phyloP scores from a whole-genome alignment of 495 filamentous ascomycete species.

The Aspergillus asperescens region DNA sequence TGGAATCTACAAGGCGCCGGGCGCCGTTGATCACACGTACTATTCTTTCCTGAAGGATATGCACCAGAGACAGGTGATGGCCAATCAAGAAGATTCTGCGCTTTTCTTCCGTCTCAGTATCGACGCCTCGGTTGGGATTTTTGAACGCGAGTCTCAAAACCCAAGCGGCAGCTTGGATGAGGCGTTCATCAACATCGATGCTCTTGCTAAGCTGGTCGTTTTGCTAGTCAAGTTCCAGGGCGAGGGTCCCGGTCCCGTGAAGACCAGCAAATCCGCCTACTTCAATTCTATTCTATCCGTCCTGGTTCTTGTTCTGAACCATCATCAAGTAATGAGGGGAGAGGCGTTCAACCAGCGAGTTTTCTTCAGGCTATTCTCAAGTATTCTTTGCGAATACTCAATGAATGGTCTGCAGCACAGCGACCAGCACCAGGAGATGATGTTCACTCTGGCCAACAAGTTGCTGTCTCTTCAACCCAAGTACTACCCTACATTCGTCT shows the following conservation, averaged over 20 bases:
- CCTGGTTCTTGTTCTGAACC: slow-evolving; percentile 72
- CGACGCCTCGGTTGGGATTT: slow-evolving; percentile 69
- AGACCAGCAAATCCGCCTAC: slow-evolving; percentile 56
- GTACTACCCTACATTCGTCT: slow-evolving; percentile 73
- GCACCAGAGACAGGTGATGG: slow-evolving; percentile 63
- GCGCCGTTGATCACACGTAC: slow-evolving; percentile 63
- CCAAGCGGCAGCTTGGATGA: slow-evolving; percentile 59
- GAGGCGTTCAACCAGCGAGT: slow-evolving; percentile 82
- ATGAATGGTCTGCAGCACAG: slow-evolving; percentile 41
- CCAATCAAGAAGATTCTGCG: slow-evolving; percentile 64
- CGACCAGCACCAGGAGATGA: slow-evolving; percentile 60
- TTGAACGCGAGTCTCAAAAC: slow-evolving; percentile 59
- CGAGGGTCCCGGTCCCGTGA: slow-evolving; percentile 53
- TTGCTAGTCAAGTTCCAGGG: slow-evolving; percentile 66
- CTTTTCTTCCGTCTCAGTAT: slow-evolving; percentile 78
- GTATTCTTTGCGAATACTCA: slow-evolving; percentile 67
- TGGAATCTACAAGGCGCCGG: slow-evolving; percentile 67
- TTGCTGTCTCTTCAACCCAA: slow-evolving; percentile 70
- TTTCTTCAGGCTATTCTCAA: slow-evolving; percentile 88
- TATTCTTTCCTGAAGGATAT: slow-evolving; percentile 81
- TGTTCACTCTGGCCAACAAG: slow-evolving; percentile 67
- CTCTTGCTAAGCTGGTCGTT: slow-evolving; percentile 78
- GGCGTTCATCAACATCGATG: slow-evolving; percentile 71
- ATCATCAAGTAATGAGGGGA: slow-evolving; percentile 75
- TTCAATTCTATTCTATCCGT: slow-evolving; percentile 71